Conservation (phyloP, 371 early-diverging fungal species). For the Caulochytrium protostelioides region DNA sequence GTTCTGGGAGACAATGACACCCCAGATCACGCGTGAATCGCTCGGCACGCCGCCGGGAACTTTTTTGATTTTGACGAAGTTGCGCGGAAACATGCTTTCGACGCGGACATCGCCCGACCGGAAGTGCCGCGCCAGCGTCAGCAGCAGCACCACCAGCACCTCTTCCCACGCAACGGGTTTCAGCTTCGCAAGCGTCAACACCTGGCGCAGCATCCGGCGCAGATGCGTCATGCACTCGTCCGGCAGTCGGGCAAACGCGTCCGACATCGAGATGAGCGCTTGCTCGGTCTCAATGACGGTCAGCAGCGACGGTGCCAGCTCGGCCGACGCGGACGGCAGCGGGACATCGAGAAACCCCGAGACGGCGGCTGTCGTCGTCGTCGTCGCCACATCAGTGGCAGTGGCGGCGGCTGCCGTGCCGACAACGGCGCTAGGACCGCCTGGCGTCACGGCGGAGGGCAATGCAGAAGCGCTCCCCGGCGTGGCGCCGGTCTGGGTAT, state of each 20-base stretch:
- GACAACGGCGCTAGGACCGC: constrained; percentile 1
- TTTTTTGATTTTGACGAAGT: constrained; percentile 75
- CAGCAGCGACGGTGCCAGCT: too few species aligned
- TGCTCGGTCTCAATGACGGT: too few species aligned
- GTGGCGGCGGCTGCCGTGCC: constrained; percentile 1
- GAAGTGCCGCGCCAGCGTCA: constrained; percentile 38
- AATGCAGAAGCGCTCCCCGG: too few species aligned
- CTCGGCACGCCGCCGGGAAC: constrained; percentile 60
- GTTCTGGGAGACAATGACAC: constrained; percentile 66
- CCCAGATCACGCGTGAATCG: constrained; percentile 50
- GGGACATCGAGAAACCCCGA: too few species aligned
- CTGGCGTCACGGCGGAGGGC: too few species aligned
- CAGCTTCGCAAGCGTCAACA: constrained; percentile 2
- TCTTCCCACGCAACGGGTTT: constrained; percentile 34
- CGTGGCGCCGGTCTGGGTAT: too few species aligned
- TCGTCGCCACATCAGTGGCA: not conserved
- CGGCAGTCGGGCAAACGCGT: too few species aligned
- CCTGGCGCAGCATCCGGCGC: constrained; percentile 35
- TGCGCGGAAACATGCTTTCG: constrained; percentile 65
- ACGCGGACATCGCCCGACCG: constrained; percentile 43
- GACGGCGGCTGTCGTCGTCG: constrained; percentile 2
- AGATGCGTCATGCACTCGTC: constrained; percentile 47
- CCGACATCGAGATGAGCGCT: not conserved
- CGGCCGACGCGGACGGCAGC: too few species aligned
- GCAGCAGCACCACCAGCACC: constrained; percentile 39